A percentile compares a stretch with the other conserved stretches of the same genome.
Conservation (phyloP, 2,329 filamentous ascomycete genomes). For the Beauveria sp. region DNA sequence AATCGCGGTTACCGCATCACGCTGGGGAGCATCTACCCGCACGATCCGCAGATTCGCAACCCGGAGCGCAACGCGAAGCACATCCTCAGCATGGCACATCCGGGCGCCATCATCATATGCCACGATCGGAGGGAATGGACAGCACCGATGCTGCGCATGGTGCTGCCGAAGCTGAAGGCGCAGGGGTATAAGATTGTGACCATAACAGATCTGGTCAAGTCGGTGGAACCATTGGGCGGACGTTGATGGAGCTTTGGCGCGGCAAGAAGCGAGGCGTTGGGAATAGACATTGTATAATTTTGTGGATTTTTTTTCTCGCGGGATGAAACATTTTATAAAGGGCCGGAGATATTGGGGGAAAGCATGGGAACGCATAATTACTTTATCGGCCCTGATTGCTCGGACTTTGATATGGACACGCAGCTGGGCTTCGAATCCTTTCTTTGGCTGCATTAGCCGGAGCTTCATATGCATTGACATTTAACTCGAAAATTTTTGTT, state of each 20-base stretch:
- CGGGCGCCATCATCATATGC: conserved; percentile 75
- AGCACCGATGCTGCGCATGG: conserved; percentile 63
- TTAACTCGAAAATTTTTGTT: no score
- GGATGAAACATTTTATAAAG: no score
- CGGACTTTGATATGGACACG: neutral
- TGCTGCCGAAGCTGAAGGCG: conserved; percentile 63
- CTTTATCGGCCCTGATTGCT: neutral
- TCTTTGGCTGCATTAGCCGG: no score
- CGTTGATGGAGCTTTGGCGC: neutral
- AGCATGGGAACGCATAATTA: no score
- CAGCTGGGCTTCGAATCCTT: neutral
- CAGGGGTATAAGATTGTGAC: conserved; percentile 67
- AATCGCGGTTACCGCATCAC: conserved; percentile 63
- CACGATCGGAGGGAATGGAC: conserved; percentile 85
- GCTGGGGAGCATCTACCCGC: conserved; percentile 80
- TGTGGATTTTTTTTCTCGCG: neutral
- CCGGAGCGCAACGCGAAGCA: conserved; percentile 66
- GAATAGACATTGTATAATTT: neutral
- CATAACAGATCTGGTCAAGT: conserved; percentile 56
- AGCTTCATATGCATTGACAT: no score
- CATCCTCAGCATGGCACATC: conserved; percentile 69
- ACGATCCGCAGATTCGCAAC: conserved; percentile 77
- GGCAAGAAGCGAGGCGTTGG: neutral
- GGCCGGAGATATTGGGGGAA: no score
- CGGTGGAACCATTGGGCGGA: conserved; percentile 12